A percentile compares a stretch with the other conserved stretches of the same genome.
These are phyloP conservation scores for Xylariaceae sp. DNA, from an alignment of 2,329 filamentous ascomycete genomes.

Conservation along the genomic window DNA sequence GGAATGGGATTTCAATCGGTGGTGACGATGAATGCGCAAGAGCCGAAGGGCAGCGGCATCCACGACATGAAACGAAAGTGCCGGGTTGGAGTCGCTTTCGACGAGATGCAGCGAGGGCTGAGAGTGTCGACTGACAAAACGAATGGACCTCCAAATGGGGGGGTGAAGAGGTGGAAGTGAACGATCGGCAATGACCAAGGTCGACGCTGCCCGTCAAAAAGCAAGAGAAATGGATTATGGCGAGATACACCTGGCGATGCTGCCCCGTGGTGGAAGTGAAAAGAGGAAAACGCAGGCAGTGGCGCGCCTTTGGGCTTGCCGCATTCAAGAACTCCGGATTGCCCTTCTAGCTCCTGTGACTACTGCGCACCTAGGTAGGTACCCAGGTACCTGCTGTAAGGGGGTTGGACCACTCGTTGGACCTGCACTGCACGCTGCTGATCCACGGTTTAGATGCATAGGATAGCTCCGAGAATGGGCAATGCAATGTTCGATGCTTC, in stretches of 20 bases:
- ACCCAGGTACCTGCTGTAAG: neutral
- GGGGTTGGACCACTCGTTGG: neutral
- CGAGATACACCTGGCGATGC: neutral
- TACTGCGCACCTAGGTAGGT: neutral
- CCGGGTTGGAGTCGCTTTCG: neutral
- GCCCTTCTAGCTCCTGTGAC: neutral
- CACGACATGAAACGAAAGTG: slow-evolving; percentile 5
- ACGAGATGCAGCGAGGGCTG: slow-evolving; percentile 1
- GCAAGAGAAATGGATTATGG: neutral
- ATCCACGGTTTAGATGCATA: neutral
- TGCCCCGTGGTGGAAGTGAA: slow-evolving; percentile 2
- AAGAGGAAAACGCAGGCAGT: slow-evolving; percentile 6
- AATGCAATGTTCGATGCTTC: neutral
- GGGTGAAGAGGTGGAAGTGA: slow-evolving; percentile 3
- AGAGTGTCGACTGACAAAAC: slow-evolving; percentile 4
- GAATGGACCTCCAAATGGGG: slow-evolving; percentile 2
- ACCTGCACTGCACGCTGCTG: neutral
- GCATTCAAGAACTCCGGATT: slow-evolving; percentile 1
- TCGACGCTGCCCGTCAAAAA: neutral
- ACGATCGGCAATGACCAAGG: slow-evolving; percentile 2
- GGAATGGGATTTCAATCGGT: neutral
- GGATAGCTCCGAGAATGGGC: neutral
- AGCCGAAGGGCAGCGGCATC: slow-evolving; percentile 2
- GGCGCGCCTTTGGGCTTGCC: neutral
- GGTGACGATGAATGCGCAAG: neutral